Evolutionary conservation across 176 grass and related monocot species (phyloP), one percentile per base, ranked within the genome.

Genomic region (Oryza punctata): DNA sequence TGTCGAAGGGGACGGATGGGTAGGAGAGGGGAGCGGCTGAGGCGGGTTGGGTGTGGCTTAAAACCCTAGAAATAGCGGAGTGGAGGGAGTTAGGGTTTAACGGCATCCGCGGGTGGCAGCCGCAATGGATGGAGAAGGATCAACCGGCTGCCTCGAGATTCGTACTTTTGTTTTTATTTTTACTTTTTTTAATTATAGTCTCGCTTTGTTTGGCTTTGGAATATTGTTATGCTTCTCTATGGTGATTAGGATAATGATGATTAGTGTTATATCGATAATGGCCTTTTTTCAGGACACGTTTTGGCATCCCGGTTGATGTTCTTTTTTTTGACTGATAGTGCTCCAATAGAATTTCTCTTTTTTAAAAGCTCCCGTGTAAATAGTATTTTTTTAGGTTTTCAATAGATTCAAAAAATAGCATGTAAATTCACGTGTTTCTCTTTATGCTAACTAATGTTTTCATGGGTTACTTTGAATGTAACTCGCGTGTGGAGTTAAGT

Each of bases 41-140:
- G 3, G 41, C 32, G 18, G 33, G 3, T 25, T 80, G 57, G 28
- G 65, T 45, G 85, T 73, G 79, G 79, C 82, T 86, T 49, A 92
- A 95, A 91, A 91, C 90, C 90, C 90, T 95, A 95, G 88, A 89
- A 89, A 85, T 88, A 90, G 85, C 46, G 75, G n/a, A 67, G 81
- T 29, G 4, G 32, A 32, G 14, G 50, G 54, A 30, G 67, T 63
- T 83, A 79, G 89, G 89, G 85, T 85, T 85, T 88, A 88, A 88
- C 88, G 88, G 84, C 79, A 90, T 90, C 88, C 35, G 74, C 8
- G 44, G 15, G 33, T 63, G 74, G 84, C 88, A 60, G 68, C 67
- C 37, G 68, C 73, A 50, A 23, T 11, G 37, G 79, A 78, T 72
- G 59, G 88, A 90, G 26, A 57, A 78, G 49, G 82, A 85, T 86